Evolutionary conservation across 371 early-diverging fungal genomes (phyloP).

Genomic region (Mucor indicus): DNA sequence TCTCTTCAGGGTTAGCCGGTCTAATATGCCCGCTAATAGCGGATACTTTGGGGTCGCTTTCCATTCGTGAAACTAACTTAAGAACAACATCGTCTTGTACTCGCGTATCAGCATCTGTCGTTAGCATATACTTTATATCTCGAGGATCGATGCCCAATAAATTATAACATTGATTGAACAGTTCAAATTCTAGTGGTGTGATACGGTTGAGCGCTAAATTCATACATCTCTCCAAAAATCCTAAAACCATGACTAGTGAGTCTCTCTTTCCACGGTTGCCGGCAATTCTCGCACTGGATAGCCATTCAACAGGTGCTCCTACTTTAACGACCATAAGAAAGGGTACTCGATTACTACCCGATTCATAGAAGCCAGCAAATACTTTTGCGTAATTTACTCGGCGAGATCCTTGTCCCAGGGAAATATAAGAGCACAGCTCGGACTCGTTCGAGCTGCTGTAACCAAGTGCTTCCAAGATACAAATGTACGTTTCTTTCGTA

Average conservation of each 20-base stretch:
- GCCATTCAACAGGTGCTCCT: slow-evolving; percentile 24
- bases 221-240: slow-evolving; percentile 48
- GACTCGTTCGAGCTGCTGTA: slow-evolving; percentile 40
- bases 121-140: slow-evolving; percentile 40
- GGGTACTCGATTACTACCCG: slow-evolving; percentile 45
- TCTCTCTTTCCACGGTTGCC: slow-evolving; percentile 50
- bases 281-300: slow-evolving; percentile 4
- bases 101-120: slow-evolving; percentile 42
- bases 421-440: slow-evolving; percentile 32
- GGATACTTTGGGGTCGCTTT: slow-evolving; percentile 32
- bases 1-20: slow-evolving; percentile 46
- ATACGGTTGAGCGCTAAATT: slow-evolving; percentile 36
- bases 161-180: slow-evolving; percentile 46
- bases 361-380: slow-evolving; percentile 45
- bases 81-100: slow-evolving; percentile 36
- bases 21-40: slow-evolving; percentile 47
- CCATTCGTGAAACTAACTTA: slow-evolving; percentile 28
- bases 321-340: slow-evolving; percentile 42
- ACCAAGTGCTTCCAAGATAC: slow-evolving; percentile 38
- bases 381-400: slow-evolving; percentile 42
- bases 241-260: slow-evolving; percentile 32
- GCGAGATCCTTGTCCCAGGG: slow-evolving; percentile 32
- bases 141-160: slow-evolving; percentile 44
- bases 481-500: slow-evolving; percentile 31
- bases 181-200: slow-evolving; percentile 42